Evolutionary conservation across 2,329 filamentous ascomycete genomes (phyloP), one percentile per base, ranked within the genome.

Genomic region (Fusarium duplospermum): DNA sequence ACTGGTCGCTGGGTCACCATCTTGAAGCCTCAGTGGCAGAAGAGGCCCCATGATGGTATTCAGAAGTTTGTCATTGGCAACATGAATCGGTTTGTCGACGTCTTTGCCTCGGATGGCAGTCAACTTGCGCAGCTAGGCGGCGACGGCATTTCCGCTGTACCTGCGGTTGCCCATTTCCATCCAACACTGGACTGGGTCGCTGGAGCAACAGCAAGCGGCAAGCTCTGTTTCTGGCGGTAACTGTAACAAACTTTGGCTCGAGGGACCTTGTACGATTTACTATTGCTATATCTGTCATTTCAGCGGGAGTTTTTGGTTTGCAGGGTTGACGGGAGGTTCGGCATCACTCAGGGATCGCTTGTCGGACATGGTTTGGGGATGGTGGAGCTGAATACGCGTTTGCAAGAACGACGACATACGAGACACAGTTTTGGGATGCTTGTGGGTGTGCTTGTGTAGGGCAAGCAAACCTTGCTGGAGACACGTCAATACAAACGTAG

Each of bases 21-120:
- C 36, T 82, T 87, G 80, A 97, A 88, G 88, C 96, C 81, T 0
- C 94, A 98, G 77, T 99, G 96, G 96, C 96, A 99, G 82, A 86
- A 89, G 35, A 88, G 89, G 54, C 96, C 96, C 0, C 85, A 88
- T 36, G 94, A 96, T 67, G 92, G 92, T 9, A 91, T 97, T 6
- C 92, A 97, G 72, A 94, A 96, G 70, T 95, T 99, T 77, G 93
- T 91, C 27, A 96, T 99, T 66, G 96, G 94, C 1, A 99, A 98
- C 77, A 98, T 98, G 96, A 98, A 97, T 80, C 91, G 96, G 2
- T 98, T 98, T 77, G 94, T 98, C 2, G 96, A 99, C 79, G 89
- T 99, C 1, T 99, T 93, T 81, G 93, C 93, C 1, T 88, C 91
- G 0, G 89, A 93, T 58, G 96, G 96, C 0, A 92, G 94, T 78